Evolutionary conservation across 2,329 filamentous ascomycete species (phyloP).

Genomic region (Penicillium vulpinum): DNA sequence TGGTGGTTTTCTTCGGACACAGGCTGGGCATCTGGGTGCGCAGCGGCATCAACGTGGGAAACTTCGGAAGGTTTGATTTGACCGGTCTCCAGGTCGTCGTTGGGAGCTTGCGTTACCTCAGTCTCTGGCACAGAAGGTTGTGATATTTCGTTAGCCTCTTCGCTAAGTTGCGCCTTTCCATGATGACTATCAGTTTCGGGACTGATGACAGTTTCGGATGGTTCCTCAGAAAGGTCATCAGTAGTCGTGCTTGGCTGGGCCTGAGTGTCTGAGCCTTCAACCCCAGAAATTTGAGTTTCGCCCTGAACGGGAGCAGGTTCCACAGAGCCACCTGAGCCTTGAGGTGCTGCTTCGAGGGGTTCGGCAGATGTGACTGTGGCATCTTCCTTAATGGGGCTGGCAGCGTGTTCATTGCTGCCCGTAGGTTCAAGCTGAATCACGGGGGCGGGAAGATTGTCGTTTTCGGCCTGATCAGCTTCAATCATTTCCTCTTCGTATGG

Average conservation of each 20-base stretch:
- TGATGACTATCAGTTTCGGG: not conserved
- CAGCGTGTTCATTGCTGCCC: slow-evolving; percentile 5
- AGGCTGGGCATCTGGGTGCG: slow-evolving; percentile 10
- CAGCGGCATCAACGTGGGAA: not conserved
- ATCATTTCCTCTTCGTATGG: slow-evolving; percentile 43
- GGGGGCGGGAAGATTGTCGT: slow-evolving; percentile 33
- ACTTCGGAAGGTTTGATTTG: slow-evolving; percentile 16
- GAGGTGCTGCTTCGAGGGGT: slow-evolving; percentile 3
- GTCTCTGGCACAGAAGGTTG: not conserved
- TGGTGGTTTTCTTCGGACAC: slow-evolving; percentile 10
- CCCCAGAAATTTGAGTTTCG: not conserved
- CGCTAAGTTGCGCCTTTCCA: slow-evolving; percentile 7
- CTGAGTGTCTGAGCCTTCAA: not conserved
- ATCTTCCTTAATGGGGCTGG: slow-evolving; percentile 5
- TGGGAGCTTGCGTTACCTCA: slow-evolving; percentile 7
- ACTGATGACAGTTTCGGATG: not conserved
- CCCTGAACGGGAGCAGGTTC: not conserved
- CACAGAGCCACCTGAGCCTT: not conserved
- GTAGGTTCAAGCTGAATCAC: slow-evolving; percentile 19
- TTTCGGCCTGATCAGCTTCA: slow-evolving; percentile 41
- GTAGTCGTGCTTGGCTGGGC: not conserved
- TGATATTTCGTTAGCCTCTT: slow-evolving; percentile 25
- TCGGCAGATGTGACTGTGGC: slow-evolving; percentile 7
- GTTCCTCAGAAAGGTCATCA: slow-evolving; percentile 1
- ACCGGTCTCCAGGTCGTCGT: slow-evolving; percentile 18